A percentile compares a stretch with the other conserved stretches of the same genome.
Conservation (phyloP, 495 filamentous ascomycete species). For the Clohesyomyces aquaticus region DNA sequence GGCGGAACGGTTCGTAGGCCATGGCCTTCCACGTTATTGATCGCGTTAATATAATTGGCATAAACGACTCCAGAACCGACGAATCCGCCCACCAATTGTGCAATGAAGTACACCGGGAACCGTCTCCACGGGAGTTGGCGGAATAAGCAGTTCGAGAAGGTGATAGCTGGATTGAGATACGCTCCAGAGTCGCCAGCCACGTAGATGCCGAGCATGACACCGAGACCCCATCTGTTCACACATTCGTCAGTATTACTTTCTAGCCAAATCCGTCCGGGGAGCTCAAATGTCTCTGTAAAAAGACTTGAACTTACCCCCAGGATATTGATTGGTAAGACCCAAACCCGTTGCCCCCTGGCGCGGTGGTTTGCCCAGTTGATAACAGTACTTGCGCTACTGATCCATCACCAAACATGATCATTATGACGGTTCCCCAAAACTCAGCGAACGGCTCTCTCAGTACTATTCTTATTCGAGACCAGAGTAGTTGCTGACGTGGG, state of each 20-base stretch:
- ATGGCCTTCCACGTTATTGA: constrained; percentile 59
- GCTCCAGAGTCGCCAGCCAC: constrained; percentile 61
- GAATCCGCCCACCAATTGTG: constrained; percentile 47
- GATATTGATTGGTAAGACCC: constrained; percentile 64
- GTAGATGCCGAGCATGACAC: constrained; percentile 71
- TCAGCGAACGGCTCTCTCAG: constrained; percentile 64
- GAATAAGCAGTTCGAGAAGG: constrained; percentile 64
- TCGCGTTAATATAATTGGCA: constrained; percentile 49
- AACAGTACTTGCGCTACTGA: constrained; percentile 63
- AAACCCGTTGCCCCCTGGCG: constrained; percentile 49
- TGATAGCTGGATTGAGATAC: constrained; percentile 69
- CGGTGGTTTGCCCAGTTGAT: constrained; percentile 46
- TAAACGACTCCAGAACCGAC: constrained; percentile 45
- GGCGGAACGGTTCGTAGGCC: constrained; percentile 61
- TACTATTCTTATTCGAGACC: constrained; percentile 53
- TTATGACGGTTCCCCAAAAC: constrained; percentile 66
- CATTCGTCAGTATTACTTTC: background rate
- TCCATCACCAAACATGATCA: constrained; percentile 68
- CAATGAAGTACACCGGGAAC: constrained; percentile 45
- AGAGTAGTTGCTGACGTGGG: constrained; percentile 48
- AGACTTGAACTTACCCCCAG: constrained; percentile 57
- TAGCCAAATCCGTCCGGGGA: too few species aligned
- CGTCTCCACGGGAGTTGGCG: constrained; percentile 64
- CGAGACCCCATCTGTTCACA: constrained; percentile 50
- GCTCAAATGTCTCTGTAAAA: constrained; percentile 1